A percentile compares a stretch with the other conserved stretches of the same genome.
phyloP scores from a whole-genome alignment of 306 rosid species.

The Prunus padus region DNA sequence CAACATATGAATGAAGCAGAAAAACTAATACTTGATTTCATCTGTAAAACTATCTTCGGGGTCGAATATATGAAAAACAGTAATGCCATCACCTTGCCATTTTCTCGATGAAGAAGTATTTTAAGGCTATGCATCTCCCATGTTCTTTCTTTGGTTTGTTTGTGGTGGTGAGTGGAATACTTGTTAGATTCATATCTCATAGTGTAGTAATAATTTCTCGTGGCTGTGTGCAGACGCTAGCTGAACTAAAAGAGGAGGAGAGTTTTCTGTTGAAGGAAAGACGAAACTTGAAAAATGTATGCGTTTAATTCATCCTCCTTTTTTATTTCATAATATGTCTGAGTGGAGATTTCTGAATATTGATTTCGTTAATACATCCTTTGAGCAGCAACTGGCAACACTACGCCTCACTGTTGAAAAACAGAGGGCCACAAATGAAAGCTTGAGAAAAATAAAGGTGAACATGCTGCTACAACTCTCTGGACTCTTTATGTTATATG shows the following conservation, averaged over 20 bases:
- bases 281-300: constrained; percentile 62
- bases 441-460: constrained; percentile 79
- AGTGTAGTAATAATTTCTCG: not conserved
- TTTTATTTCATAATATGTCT: not conserved
- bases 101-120: not conserved
- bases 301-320: not conserved
- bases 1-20: not conserved
- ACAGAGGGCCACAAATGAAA: constrained; percentile 56
- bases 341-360: constrained; percentile 6
- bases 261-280: constrained; percentile 63
- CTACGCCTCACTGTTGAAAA: constrained; percentile 54
- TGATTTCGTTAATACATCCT: constrained; percentile 9
- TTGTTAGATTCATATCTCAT: not conserved
- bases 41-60: not conserved
- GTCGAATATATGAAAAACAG: not conserved
- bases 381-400: constrained; percentile 60
- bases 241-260: constrained; percentile 85
- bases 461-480: not conserved
- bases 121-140: not conserved
- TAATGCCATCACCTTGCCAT: not conserved
- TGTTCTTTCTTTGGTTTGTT: not conserved
- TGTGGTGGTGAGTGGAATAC: not conserved
- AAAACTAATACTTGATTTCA: not conserved
- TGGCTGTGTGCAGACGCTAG: constrained; percentile 59
- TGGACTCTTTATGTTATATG: not conserved